These are phyloP conservation scores for Spirogloea muscicola DNA, from an alignment of 139 green algal species.

Conservation along the genomic window DNA sequence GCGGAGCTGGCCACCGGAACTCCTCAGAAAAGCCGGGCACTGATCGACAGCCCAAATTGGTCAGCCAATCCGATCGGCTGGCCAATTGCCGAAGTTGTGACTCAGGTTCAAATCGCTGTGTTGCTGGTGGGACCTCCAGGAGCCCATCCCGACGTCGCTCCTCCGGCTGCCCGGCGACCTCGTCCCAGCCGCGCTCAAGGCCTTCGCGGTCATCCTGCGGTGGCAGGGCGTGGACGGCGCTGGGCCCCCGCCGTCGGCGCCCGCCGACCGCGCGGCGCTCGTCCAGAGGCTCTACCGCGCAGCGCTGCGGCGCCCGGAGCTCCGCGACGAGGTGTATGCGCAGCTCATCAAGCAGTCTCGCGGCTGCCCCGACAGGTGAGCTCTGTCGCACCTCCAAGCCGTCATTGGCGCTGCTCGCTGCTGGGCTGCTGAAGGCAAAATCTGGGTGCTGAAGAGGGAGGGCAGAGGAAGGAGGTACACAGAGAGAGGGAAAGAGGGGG, in stretches of 20 bases:
- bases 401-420: too few species aligned
- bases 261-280: slow-evolving; percentile 12
- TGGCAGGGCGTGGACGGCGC: slow-evolving; percentile 63
- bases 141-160: slow-evolving; percentile 81
- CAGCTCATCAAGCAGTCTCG: slow-evolving; percentile 90
- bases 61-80: too few species aligned
- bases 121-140: not conserved
- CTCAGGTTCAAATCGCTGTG: too few species aligned
- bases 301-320: slow-evolving; percentile 77
- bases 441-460: too few species aligned
- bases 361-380: slow-evolving; percentile 59
- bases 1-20: too few species aligned
- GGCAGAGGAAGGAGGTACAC: too few species aligned
- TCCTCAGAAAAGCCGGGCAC: too few species aligned
- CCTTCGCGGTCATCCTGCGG: slow-evolving; percentile 76
- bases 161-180: slow-evolving; percentile 81
- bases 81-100: too few species aligned
- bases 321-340: slow-evolving; percentile 87
- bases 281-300: slow-evolving; percentile 80
- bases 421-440: too few species aligned
- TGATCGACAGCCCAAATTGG: too few species aligned
- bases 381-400: slow-evolving; percentile 6
- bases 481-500: too few species aligned
- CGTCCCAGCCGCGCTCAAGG: slow-evolving; percentile 76
- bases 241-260: not conserved